Evolutionary conservation across 139 green algal species (phyloP).

Genomic region (Chlorella sorokiniana): DNA sequence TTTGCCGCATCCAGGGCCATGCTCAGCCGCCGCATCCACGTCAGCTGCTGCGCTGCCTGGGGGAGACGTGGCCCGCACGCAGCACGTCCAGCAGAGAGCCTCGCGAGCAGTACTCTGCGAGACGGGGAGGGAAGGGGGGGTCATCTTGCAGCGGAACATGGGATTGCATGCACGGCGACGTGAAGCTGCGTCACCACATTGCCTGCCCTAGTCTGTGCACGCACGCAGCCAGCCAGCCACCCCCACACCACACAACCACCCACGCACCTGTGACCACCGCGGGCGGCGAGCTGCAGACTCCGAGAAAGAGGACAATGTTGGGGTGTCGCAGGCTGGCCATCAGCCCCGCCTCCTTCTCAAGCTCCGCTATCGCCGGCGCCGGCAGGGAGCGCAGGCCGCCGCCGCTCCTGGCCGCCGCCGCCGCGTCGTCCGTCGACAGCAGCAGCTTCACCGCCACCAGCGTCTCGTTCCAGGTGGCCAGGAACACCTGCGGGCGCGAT

Average conservation of each 20-base stretch:
- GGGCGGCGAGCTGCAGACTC: slow-evolving; percentile 52
- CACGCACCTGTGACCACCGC: slow-evolving; percentile 28
- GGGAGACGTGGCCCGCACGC: slow-evolving; percentile 16
- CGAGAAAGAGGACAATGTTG: slow-evolving; percentile 68
- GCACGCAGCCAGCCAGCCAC: too few species aligned
- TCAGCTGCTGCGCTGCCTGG: background rate
- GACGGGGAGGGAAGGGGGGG: background rate
- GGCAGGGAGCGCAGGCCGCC: background rate
- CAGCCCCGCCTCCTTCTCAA: slow-evolving; percentile 30
- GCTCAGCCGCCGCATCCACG: slow-evolving; percentile 6
- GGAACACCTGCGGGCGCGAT: background rate
- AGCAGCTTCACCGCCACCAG: slow-evolving; percentile 14
- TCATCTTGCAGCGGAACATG: background rate
- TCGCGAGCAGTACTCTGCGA: slow-evolving; percentile 58
- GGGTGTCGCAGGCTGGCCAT: slow-evolving; percentile 61
- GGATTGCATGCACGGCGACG: background rate
- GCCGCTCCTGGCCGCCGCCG: background rate
- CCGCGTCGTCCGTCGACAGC: background rate
- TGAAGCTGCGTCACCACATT: too few species aligned
- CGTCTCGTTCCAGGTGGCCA: slow-evolving; percentile 15
- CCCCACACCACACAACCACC: too few species aligned
- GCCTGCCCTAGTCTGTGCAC: too few species aligned
- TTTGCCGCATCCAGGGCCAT: slow-evolving; percentile 61
- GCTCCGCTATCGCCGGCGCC: background rate
- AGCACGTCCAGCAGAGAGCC: slow-evolving; percentile 63